These are phyloP conservation scores for Calocybe gambosa DNA, from an alignment of 1,284 basidiomycete species.

Conservation along the genomic window DNA sequence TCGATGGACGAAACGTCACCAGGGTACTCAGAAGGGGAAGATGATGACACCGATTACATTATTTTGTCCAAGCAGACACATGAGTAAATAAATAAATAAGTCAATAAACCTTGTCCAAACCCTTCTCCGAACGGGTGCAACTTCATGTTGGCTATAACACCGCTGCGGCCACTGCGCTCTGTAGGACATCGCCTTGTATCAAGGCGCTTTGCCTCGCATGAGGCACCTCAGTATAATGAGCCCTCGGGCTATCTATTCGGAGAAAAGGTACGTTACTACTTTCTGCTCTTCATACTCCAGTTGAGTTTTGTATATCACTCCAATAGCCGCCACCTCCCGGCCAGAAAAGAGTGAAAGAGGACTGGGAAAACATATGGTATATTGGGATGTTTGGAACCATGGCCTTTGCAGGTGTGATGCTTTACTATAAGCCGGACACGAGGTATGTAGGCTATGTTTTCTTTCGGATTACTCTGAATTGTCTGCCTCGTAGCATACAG, in stretches of 20 bases:
- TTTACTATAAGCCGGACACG: conserved; percentile 95
- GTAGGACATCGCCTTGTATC: conserved; percentile 27
- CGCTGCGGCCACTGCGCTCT: conserved; percentile 33
- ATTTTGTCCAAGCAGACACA: conserved; percentile 44
- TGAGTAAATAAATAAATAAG: neutral
- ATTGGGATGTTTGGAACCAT: conserved; percentile 89
- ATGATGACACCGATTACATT: conserved; percentile 43
- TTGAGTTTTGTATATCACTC: conserved; percentile 5
- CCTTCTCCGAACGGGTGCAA: conserved; percentile 2
- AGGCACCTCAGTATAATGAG: conserved; percentile 78
- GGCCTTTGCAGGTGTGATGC: conserved; percentile 67
- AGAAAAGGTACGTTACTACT: conserved; percentile 64
- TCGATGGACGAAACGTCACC: conserved; percentile 48
- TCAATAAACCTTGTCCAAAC: conserved; percentile 7
- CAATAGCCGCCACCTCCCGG: conserved; percentile 68
- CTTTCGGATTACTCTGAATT: neutral
- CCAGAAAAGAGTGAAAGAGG: conserved; percentile 79
- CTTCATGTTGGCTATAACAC: conserved; percentile 31
- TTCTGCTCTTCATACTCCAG: neutral
- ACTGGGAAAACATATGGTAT: conserved; percentile 88
- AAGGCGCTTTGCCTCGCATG: conserved; percentile 66
- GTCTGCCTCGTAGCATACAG: conserved; percentile 50
- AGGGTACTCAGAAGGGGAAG: conserved; percentile 31
- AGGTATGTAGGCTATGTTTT: conserved; percentile 51
- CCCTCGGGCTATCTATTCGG: conserved; percentile 85